Base-by-base conservation (phyloP, 768 basidiomycete genomes). In the Paxillus involutus region DNA sequence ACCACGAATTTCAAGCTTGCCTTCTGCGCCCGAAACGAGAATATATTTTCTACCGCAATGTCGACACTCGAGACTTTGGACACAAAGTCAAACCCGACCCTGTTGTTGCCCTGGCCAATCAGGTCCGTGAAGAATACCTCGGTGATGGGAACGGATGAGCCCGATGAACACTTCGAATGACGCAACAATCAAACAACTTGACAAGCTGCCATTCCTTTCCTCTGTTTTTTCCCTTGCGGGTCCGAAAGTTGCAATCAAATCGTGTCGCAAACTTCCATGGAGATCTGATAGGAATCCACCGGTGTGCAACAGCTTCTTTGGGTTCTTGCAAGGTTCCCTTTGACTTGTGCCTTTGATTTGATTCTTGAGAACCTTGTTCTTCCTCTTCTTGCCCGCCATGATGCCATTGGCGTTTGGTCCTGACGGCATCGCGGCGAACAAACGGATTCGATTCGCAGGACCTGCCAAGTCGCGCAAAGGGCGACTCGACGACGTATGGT, bases 181-280 rank as follows among this genome's bases (percentile, higher is more conserved):
- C 30, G 44, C 30, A 26, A 26, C 24, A 26, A 17, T 46, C 14
- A 19, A 40, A 40, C 9, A 6, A 40, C 7, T 19, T 35, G 11
- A 35, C 35, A 12, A 9, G 35, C 3, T 14, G 12, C 35, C 10
- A 26, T 26, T 9, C 3, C 8, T 30, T 6, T 21, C 9, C 17
- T 45, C 30, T 29, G 1, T 44, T 44, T 13, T 44, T 44, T 29
- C 26, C 4, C 26, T 33, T 19, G 46, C 58, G 52, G 59, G 52
- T 41, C 50, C 53, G 47, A 45, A 36, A 30, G 35, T 19, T 44
- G 17, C 40, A 41, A 52, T 58, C 56, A 49, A 39, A 51, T 13
- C 17, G 17, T 44, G 42, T 42, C 47, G 42, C 26, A 40, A 53
- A 49, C 46, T 52, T 51, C 51, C 55, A 55, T 51, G 53, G 50